Evolutionary conservation across 1,284 basidiomycete species (phyloP).

Genomic region (Pisolithus thermaeus): DNA sequence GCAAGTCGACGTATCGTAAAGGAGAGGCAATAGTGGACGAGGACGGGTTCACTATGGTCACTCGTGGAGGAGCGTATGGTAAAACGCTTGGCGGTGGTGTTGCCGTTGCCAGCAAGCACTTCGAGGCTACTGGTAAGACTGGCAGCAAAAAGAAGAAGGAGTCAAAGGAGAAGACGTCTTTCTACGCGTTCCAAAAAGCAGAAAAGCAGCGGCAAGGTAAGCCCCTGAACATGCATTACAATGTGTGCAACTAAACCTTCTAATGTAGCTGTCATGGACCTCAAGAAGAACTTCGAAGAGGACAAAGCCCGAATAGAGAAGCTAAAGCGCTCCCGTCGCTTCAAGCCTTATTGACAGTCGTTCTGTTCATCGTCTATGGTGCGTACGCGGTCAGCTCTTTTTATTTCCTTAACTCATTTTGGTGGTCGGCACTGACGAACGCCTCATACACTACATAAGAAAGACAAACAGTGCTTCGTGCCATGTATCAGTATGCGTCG

Average conservation of each 20-base stretch:
- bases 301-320: conserved; percentile 86
- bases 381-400: conserved; percentile 9
- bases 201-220: conserved; percentile 82
- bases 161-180: conserved; percentile 64
- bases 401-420: no score
- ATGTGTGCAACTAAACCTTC: conserved; percentile 5
- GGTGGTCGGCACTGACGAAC: no score
- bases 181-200: conserved; percentile 85
- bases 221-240: conserved; percentile 14
- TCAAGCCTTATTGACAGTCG: conserved; percentile 71
- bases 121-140: conserved; percentile 57
- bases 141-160: conserved; percentile 56
- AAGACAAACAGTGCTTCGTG: no score
- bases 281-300: conserved; percentile 78
- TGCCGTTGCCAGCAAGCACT: conserved; percentile 69
- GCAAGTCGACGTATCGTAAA: conserved; percentile 63
- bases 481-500: no score
- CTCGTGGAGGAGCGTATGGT: conserved; percentile 82
- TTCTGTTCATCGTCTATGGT: not conserved
- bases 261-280: conserved; percentile 47
- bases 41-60: conserved; percentile 89
- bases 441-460: no score
- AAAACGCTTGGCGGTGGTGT: conserved; percentile 79
- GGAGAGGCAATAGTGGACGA: conserved; percentile 86
- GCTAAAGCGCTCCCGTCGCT: conserved; percentile 70